Evolutionary conservation across 78 protist species (phyloP).

Genomic region (Ministeria vibrans): DNA sequence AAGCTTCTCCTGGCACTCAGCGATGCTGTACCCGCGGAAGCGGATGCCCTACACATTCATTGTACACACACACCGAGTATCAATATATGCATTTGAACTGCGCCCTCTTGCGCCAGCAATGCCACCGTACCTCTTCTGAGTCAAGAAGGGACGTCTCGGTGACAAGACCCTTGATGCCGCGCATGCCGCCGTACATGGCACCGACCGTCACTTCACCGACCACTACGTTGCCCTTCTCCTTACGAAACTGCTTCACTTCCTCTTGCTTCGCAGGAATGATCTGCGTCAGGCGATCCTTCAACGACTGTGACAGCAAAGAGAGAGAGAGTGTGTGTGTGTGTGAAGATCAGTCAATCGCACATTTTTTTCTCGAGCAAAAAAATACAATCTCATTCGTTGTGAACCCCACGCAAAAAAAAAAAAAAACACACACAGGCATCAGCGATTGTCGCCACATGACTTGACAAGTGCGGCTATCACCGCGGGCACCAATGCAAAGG

Average conservation of each 20-base stretch:
- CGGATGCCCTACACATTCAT: constrained; percentile 70
- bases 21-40: constrained; percentile 80
- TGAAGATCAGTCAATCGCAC: too few relatives aligned
- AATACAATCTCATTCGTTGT: too few relatives aligned
- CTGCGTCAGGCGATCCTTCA: constrained; percentile 58
- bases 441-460: too few relatives aligned
- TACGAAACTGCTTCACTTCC: constrained; percentile 60
- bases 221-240: constrained; percentile 54
- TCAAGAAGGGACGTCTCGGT: constrained; percentile 90
- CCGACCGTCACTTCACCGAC: constrained; percentile 69
- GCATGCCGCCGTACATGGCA: constrained; percentile 92
- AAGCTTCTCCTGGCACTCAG: constrained; percentile 79
- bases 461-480: too few relatives aligned
- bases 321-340: too few relatives aligned
- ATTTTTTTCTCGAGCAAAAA: too few relatives aligned
- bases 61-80: neutral
- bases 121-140: constrained; percentile 54
- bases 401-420: too few relatives aligned
- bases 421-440: too few relatives aligned
- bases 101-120: neutral
- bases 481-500: too few relatives aligned
- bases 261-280: constrained; percentile 65
- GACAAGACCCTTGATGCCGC: constrained; percentile 83
- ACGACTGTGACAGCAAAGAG: too few relatives aligned
- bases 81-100: neutral